Evolutionary conservation across 1,139 yeast species (phyloP).

Genomic region (Diutina pseudorugosa): DNA sequence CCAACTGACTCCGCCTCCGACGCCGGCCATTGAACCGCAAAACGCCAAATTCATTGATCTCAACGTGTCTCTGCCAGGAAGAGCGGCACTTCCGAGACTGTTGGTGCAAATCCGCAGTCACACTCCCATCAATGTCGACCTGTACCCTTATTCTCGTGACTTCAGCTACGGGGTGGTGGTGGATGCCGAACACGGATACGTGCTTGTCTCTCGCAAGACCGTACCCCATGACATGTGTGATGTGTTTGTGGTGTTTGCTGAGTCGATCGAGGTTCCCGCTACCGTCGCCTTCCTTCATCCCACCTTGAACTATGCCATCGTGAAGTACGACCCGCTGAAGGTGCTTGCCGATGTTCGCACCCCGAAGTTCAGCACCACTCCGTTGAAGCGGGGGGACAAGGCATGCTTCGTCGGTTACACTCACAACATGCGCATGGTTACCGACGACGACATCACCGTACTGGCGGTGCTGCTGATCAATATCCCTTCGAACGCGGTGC

Average conservation of each 20-base stretch:
- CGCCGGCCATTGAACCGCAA: slow-evolving; percentile 34
- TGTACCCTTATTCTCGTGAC: slow-evolving; percentile 50
- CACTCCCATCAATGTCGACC: slow-evolving; percentile 63
- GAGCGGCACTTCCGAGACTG: slow-evolving; percentile 10
- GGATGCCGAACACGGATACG: slow-evolving; percentile 54
- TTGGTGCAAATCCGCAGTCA: slow-evolving; percentile 60
- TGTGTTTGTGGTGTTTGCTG: slow-evolving; percentile 70
- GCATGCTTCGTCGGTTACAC: slow-evolving; percentile 73
- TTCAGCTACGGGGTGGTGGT: slow-evolving; percentile 70
- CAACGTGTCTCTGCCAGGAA: slow-evolving; percentile 43
- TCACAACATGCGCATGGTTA: slow-evolving; percentile 53
- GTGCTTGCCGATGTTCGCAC: slow-evolving; percentile 31
- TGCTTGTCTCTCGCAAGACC: slow-evolving; percentile 58
- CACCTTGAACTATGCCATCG: slow-evolving; percentile 71
- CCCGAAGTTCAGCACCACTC: slow-evolving; percentile 46
- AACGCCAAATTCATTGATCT: slow-evolving; percentile 56
- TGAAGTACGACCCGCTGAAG: slow-evolving; percentile 65
- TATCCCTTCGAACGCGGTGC: slow-evolving; percentile 53
- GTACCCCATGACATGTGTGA: slow-evolving; percentile 85
- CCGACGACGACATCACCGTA: slow-evolving; percentile 58
- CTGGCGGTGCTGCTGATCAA: slow-evolving; percentile 67
- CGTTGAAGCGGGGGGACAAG: slow-evolving; percentile 65
- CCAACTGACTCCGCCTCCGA: slow-evolving; percentile 50
- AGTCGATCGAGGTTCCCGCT: slow-evolving; percentile 72
- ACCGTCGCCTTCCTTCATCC: slow-evolving; percentile 80